These are phyloP conservation scores for Haplosporangium sp. DNA, from an alignment of 371 early-diverging fungal genomes.

Conservation along the genomic window DNA sequence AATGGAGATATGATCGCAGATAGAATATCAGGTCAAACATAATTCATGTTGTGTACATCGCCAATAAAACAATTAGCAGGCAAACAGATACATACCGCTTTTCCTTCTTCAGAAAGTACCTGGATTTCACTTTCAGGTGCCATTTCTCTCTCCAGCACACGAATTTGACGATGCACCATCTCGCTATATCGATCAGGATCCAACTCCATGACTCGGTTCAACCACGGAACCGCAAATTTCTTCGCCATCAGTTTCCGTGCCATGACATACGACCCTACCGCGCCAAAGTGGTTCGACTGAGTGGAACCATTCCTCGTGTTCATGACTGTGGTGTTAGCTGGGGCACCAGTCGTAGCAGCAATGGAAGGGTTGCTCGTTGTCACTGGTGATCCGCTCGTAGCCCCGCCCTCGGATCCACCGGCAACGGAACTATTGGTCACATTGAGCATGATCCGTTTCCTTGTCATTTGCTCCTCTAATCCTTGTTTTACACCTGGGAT, in stretches of 20 bases:
- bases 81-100: conserved; percentile 17
- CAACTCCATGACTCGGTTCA: conserved; percentile 29
- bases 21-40: neutral
- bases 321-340: neutral
- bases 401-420: neutral
- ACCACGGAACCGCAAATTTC: conserved; percentile 45
- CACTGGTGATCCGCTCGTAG: neutral
- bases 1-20: neutral
- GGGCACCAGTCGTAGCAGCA: neutral
- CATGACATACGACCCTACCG: conserved; percentile 43
- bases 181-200: conserved; percentile 34
- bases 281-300: conserved; percentile 29
- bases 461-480: conserved; percentile 29
- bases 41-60: neutral
- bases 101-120: conserved; percentile 3
- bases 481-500: conserved; percentile 42
- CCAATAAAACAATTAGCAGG: neutral
- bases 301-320: conserved; percentile 20
- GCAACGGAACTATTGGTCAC: neutral
- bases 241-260: conserved; percentile 37
- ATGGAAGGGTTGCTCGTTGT: conserved; percentile 1
- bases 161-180: conserved; percentile 37
- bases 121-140: conserved; percentile 13
- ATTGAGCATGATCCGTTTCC: conserved; percentile 9
- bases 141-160: conserved; percentile 49